Conservation (phyloP, 2,329 filamentous ascomycete genomes). For the Beauveria medogensis region DNA sequence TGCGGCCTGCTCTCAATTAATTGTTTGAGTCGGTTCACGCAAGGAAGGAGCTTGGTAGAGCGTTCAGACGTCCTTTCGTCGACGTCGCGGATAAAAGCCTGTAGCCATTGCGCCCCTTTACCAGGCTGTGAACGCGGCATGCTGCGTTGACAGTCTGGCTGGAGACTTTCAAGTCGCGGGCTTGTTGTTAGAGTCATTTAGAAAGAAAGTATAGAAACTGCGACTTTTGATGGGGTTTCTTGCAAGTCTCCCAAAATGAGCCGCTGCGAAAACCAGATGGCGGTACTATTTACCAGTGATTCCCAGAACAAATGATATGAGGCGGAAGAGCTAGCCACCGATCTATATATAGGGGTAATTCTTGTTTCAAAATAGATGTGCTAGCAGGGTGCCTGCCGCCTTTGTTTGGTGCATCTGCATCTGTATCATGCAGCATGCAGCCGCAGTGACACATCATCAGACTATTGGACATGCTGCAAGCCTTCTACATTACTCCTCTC, state of each 20-base stretch:
- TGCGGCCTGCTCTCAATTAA: slow-evolving; percentile 14
- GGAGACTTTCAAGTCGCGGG: neutral
- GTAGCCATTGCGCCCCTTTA: neutral
- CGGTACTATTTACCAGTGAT: neutral
- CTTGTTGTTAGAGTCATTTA: neutral
- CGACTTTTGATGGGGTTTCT: too few relatives aligned
- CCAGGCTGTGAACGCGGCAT: neutral
- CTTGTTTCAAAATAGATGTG: too few relatives aligned
- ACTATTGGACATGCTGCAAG: too few relatives aligned
- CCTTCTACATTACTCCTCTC: too few relatives aligned
- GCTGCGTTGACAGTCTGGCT: neutral
- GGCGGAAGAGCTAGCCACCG: too few relatives aligned
- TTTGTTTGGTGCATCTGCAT: neutral
- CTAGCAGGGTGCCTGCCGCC: too few relatives aligned
- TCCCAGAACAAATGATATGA: too few relatives aligned
- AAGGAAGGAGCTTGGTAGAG: neutral
- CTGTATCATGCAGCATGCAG: neutral
- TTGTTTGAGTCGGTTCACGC: neutral
- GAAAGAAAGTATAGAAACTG: too few relatives aligned
- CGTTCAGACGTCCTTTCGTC: neutral
- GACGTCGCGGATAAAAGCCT: neutral
- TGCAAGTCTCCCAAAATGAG: too few relatives aligned
- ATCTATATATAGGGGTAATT: too few relatives aligned
- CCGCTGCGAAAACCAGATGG: neutral
- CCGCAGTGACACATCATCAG: too few relatives aligned